Base-by-base conservation (phyloP, 306 rosid species). In the Castanea mollissima region DNA sequence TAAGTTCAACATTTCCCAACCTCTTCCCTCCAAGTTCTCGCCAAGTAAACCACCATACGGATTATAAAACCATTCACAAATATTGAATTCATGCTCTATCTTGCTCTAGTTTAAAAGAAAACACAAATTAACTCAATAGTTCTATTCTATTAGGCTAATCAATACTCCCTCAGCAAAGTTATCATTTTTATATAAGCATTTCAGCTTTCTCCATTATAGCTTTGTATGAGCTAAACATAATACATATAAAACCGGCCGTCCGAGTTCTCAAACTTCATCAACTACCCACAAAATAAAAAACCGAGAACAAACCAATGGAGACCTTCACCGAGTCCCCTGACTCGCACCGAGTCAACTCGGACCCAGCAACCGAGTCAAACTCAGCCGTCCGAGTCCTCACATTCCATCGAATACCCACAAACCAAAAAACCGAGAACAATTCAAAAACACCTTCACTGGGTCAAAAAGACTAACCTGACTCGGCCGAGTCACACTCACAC, bases 401-500 rank as follows among this genome's bases (percentile, higher is more conserved):
- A 49, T 49, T 49, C 15, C 54, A 49, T 16, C 54, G 15, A 49
- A 12, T 49, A 59, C 16, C 32, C 32, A 59, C 46, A 31, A 51
- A 52, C 55, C 3, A 23, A 69, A 38, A 44, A 31, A 16, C 7
- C 5, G 27, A 62, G 31, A 21, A 13, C 2, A 63, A 55, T 21
- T 20, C 18, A 44, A 59, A 0, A 4, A 8, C 19, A 71, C 41
- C 14, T 41, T 60, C 57, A 27, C 59, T 8, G 80, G 71, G 65
- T 62, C 10, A 7, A 2, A 76, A 27, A 44, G 63, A 76, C 74
- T 29, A 25, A 80, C 82, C 76, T 29, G 85, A 78, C 65, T 41
- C 78, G 58, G 82, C 49, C 21, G 86, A 52, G 54, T 83, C 74
- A 58, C 65, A 27, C 55, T 83, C 74, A 63, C 65, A 27, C 55